Evolutionary conservation across 768 basidiomycete species (phyloP).

Genomic region (Epithele typhae): DNA sequence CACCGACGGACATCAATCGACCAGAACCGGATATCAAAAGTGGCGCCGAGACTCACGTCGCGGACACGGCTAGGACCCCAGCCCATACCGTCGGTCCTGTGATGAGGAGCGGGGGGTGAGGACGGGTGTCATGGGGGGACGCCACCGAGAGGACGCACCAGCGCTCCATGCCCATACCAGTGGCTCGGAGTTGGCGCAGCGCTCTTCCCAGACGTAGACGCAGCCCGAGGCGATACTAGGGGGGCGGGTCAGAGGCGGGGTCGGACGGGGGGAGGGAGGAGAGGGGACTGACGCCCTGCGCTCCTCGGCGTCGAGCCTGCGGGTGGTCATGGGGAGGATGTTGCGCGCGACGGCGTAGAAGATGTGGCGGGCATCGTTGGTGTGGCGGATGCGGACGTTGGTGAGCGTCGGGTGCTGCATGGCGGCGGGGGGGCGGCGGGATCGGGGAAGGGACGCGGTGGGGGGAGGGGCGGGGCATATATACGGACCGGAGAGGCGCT

Average conservation of each 20-base stretch:
- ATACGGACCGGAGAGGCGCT: conserved; percentile 13
- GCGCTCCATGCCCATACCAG: conserved; percentile 83
- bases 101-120: not conserved
- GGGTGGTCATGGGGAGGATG: conserved; percentile 69
- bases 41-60: conserved; percentile 25
- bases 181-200: conserved; percentile 77
- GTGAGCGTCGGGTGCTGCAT: conserved; percentile 78
- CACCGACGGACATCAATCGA: conserved; percentile 1
- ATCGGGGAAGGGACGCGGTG: conserved; percentile 16
- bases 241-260: not conserved
- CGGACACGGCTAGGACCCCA: conserved; percentile 82
- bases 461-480: conserved; percentile 21
- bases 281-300: conserved; percentile 32
- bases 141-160: conserved; percentile 41
- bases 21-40: not conserved
- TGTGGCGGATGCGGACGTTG: conserved; percentile 74
- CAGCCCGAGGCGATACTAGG: conserved; percentile 60
- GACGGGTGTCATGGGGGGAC: not conserved
- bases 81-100: conserved; percentile 65
- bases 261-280: not conserved
- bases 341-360: conserved; percentile 73
- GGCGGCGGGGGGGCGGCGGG: conserved; percentile 18
- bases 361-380: conserved; percentile 75
- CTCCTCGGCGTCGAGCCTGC: conserved; percentile 80
- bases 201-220: conserved; percentile 88